These are phyloP conservation scores for Calonectria pseudoreteaudii DNA, from an alignment of 2,329 filamentous ascomycete genomes.

Conservation along the genomic window DNA sequence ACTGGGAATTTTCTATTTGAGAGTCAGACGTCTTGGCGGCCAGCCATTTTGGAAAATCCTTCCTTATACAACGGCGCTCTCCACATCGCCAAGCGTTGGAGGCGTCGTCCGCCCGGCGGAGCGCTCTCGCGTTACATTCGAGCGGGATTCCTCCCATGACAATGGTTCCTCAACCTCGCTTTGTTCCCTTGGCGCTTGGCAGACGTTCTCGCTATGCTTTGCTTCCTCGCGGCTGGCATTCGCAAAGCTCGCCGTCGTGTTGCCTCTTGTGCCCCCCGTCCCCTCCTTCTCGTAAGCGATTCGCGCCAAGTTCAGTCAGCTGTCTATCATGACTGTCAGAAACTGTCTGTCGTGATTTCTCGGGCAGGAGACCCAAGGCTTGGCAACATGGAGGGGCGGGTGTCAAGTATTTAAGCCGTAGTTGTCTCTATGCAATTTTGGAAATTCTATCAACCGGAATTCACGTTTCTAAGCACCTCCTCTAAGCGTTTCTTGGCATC, in stretches of 20 bases:
- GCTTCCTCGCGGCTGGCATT: conserved; percentile 13
- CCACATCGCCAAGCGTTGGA: conserved; percentile 1
- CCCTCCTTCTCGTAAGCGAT: background rate
- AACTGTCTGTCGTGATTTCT: background rate
- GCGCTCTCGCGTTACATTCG: background rate
- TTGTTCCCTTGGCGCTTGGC: conserved; percentile 32
- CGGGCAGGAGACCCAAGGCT: background rate
- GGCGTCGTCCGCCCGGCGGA: conserved; percentile 5
- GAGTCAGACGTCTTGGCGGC: background rate
- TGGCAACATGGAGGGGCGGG: background rate
- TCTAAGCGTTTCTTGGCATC: background rate
- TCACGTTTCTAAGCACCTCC: background rate
- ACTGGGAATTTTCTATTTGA: background rate
- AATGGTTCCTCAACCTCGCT: conserved; percentile 14
- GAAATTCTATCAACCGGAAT: background rate
- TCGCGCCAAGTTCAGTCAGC: background rate
- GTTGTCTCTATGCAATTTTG: background rate
- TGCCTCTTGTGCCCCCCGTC: background rate
- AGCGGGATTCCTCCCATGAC: background rate
- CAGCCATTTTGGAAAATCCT: background rate
- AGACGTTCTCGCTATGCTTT: background rate
- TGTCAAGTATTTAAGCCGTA: background rate
- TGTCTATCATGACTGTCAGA: background rate
- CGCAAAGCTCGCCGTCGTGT: background rate
- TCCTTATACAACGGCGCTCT: background rate